phyloP scores from a whole-genome alignment of 164 flowering plant genomes.

The Stephania cephalantha region DNA sequence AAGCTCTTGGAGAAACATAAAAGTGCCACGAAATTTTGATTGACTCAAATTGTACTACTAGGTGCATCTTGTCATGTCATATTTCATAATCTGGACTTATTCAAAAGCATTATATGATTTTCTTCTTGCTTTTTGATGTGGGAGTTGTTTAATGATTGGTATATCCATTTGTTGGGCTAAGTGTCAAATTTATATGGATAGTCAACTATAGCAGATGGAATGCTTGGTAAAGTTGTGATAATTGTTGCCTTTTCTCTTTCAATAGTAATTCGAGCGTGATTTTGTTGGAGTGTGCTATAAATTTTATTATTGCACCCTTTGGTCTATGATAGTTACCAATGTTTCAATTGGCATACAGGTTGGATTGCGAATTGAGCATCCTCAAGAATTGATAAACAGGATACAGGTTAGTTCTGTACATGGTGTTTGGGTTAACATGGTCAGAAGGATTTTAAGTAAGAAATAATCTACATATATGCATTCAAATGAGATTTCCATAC shows the following conservation, averaged over 20 bases:
- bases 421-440: not conserved
- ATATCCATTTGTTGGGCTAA: not conserved
- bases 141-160: not conserved
- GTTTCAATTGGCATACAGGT: conserved; percentile 45
- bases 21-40: no score
- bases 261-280: conserved; percentile 3
- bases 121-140: conserved; percentile 1
- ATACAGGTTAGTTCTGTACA: conserved; percentile 59
- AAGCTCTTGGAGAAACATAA: no score
- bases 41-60: no score
- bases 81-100: no score
- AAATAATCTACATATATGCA: not conserved
- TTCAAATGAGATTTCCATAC: not conserved
- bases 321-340: not conserved
- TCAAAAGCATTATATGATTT: not conserved
- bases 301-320: not conserved
- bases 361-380: conserved; percentile 95
- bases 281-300: not conserved
- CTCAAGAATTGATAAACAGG: conserved; percentile 84
- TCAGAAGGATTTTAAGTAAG: not conserved
- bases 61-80: no score
- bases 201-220: not conserved
- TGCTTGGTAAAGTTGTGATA: not conserved
- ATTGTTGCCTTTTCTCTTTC: not conserved
- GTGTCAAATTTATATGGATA: not conserved